Percentiles rank a stretch among this genome's conserved stretches.
phyloP scores from a whole-genome alignment of 768 basidiomycete species.

The Obba rivulosa region DNA sequence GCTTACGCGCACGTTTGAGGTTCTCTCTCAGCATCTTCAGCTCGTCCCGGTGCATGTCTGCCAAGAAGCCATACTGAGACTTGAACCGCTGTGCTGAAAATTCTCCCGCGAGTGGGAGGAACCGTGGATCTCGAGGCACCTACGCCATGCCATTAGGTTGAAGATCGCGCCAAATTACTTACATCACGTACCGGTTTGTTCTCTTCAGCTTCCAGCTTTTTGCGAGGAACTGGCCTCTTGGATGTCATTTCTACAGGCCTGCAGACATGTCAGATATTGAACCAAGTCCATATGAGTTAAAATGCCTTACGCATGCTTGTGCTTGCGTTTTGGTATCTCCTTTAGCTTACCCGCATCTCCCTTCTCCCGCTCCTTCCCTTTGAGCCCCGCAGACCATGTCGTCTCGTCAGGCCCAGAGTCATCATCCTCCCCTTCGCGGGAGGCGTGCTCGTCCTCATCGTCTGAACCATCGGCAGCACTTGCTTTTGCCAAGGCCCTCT shows the following conservation, averaged over 20 bases:
- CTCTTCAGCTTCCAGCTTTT: constrained; percentile 63
- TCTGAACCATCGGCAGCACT: constrained; percentile 7
- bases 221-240: constrained; percentile 77
- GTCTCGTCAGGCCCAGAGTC: constrained; percentile 2
- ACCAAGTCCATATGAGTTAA: not conserved
- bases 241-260: constrained; percentile 83
- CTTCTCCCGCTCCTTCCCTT: constrained; percentile 32
- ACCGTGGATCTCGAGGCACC: constrained; percentile 85
- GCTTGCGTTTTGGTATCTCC: constrained; percentile 53
- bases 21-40: constrained; percentile 58
- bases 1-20: constrained; percentile 62
- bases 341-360: constrained; percentile 36
- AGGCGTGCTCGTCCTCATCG: constrained; percentile 11
- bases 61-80: constrained; percentile 70
- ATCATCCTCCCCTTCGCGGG: constrained; percentile 15
- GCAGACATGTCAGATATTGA: constrained; percentile 1
- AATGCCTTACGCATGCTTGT: constrained; percentile 80
- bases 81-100: constrained; percentile 62
- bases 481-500: constrained; percentile 14
- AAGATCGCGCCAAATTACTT: not conserved
- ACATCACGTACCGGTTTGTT: constrained; percentile 48
- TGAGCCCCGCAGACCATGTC: too few relatives aligned
- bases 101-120: constrained; percentile 66
- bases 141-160: constrained; percentile 23
- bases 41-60: constrained; percentile 59